Percentiles rank a stretch among this genome's conserved stretches.
Evolutionary conservation across 768 basidiomycete species (phyloP).

Genomic region (Suillus subalutaceus): DNA sequence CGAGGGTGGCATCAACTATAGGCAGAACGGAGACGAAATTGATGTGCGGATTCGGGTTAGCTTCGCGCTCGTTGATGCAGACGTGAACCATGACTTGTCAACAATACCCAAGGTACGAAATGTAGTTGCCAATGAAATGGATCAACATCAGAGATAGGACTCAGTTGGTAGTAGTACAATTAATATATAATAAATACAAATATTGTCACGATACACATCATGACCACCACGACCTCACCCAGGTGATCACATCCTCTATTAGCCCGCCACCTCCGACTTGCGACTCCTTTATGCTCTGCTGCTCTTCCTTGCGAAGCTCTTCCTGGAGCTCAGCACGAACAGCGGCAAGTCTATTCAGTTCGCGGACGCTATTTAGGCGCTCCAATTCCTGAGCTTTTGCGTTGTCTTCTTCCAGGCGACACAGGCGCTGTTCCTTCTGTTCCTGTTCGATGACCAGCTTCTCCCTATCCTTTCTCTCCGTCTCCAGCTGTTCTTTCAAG

Average conservation of each 20-base stretch:
- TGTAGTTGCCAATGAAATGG: not conserved
- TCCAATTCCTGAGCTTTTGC: constrained; percentile 1
- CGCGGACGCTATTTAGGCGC: not conserved
- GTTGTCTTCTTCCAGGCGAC: constrained; percentile 2
- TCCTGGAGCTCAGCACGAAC: not conserved
- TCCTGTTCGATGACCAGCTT: constrained; percentile 1
- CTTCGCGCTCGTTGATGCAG: constrained; percentile 66
- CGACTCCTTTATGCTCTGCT: not conserved
- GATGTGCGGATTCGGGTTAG: constrained; percentile 74
- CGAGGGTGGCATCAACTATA: constrained; percentile 39
- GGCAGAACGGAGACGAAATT: constrained; percentile 75
- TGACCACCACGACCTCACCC: not conserved
- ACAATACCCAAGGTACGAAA: not conserved
- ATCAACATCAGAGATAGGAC: too few relatives aligned
- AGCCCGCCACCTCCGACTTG: not conserved
- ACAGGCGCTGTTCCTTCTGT: constrained; percentile 4
- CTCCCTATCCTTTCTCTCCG: not conserved
- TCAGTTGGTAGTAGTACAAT: too few relatives aligned
- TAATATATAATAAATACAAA: not conserved
- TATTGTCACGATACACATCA: not conserved
- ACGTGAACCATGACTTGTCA: constrained; percentile 68
- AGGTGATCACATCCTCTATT: not conserved
- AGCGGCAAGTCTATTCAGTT: not conserved
- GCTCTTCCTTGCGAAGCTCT: constrained; percentile 5
- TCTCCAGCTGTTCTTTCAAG: constrained; percentile 5